phyloP scores from a whole-genome alignment of 768 basidiomycete genomes.

The Leccinum arenicola region DNA sequence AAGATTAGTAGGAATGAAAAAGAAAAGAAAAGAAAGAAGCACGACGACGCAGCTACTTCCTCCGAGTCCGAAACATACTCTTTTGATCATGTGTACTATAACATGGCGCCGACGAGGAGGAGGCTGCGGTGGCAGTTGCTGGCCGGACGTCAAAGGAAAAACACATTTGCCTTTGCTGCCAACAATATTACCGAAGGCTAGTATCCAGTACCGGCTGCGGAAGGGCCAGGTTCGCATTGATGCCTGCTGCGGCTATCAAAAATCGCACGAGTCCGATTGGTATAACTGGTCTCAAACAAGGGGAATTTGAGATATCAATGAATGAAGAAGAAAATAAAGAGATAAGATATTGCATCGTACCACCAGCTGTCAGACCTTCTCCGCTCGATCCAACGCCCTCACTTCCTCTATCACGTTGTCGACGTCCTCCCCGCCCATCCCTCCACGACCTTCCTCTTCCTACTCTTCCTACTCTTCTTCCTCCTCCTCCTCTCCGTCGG shows the following conservation, averaged over 20 bases:
- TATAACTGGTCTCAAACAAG: background rate
- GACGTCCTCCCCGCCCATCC: background rate
- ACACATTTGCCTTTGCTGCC: too few species aligned
- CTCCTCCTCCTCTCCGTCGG: constrained; percentile 18
- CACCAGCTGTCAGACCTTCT: background rate
- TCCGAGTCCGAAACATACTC: too few species aligned
- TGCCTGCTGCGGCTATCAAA: too few species aligned
- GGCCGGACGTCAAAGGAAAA: too few species aligned
- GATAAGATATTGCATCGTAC: background rate
- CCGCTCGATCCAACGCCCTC: constrained; percentile 13
- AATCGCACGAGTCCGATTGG: background rate
- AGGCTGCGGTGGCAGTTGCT: too few species aligned
- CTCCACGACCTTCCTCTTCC: background rate
- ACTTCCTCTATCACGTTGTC: constrained; percentile 26
- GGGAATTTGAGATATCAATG: background rate
- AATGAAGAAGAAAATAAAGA: background rate
- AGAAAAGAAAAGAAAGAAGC: too few species aligned
- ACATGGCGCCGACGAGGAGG: too few species aligned
- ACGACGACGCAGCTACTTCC: too few species aligned
- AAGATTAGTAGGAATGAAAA: too few species aligned
- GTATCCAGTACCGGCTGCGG: too few species aligned
- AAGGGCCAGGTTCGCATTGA: background rate
- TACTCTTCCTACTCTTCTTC: background rate
- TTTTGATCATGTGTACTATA: too few species aligned
- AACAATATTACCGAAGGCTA: too few species aligned